Evolutionary conservation across 805 yeast species (phyloP).

Genomic region (Kluyveromyces dobzhanskii): DNA sequence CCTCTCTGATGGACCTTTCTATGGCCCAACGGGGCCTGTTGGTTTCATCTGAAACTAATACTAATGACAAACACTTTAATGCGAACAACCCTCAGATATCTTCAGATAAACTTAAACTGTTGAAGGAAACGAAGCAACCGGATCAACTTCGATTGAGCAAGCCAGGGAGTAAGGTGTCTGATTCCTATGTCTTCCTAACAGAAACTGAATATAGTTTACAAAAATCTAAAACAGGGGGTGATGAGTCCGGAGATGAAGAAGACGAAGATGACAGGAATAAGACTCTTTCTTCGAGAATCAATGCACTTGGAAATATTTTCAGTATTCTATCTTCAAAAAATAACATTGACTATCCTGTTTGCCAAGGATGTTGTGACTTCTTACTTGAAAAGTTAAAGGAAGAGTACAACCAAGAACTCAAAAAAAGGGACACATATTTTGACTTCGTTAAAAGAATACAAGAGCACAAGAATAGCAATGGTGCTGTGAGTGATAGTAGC

Average conservation of each 20-base stretch:
- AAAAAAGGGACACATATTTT: constrained; percentile 72
- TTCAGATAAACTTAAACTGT: constrained; percentile 15
- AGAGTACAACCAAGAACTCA: constrained; percentile 62
- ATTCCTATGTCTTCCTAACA: constrained; percentile 21
- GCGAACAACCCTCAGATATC: constrained; percentile 13
- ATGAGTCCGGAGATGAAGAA: constrained; percentile 15
- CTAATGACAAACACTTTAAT: constrained; percentile 2
- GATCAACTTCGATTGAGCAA: constrained; percentile 26
- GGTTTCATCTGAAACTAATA: constrained; percentile 16
- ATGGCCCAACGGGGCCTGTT: constrained; percentile 37
- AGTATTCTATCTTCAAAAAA: constrained; percentile 63
- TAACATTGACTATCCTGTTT: constrained; percentile 79
- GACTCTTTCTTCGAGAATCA: constrained; percentile 41
- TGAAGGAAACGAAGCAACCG: constrained; percentile 14
- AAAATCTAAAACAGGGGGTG: constrained; percentile 6
- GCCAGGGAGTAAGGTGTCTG: constrained; percentile 13
- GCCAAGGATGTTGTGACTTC: constrained; percentile 72
- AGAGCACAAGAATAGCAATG: constrained; percentile 39
- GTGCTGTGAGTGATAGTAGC: constrained; percentile 32
- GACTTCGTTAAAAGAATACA: constrained; percentile 64
- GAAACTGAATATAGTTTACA: constrained; percentile 1
- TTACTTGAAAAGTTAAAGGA: constrained; percentile 56
- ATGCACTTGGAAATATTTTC: constrained; percentile 56
- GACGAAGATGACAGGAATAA: constrained; percentile 16
- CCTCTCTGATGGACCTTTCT: constrained; percentile 35